A percentile compares a stretch with the other conserved stretches of the same genome.
These are phyloP conservation scores for Rhexocercosporidium sp. DNA, from an alignment of 2,329 filamentous ascomycete species.

Conservation along the genomic window DNA sequence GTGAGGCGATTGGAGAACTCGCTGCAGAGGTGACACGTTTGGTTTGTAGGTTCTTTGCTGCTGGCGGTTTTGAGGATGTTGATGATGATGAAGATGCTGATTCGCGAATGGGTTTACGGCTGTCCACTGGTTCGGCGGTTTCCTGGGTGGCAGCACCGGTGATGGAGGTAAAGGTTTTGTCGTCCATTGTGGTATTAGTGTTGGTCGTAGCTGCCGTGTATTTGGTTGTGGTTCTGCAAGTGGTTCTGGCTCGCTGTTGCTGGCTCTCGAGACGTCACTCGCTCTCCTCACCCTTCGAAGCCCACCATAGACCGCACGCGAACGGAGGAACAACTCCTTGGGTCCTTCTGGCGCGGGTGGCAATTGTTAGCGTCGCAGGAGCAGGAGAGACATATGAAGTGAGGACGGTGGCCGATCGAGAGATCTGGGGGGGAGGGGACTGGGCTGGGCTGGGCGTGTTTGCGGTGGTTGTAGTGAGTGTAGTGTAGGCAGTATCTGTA, in stretches of 20 bases:
- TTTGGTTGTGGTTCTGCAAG: neutral
- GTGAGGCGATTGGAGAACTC: constrained; percentile 52
- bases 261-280: constrained; percentile 12
- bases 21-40: constrained; percentile 44
- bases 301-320: too few species aligned
- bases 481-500: too few species aligned
- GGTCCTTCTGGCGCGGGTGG: neutral
- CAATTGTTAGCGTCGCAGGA: neutral
- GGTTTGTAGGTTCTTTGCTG: constrained; percentile 36
- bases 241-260: constrained; percentile 2
- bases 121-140: constrained; percentile 22
- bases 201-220: neutral
- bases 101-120: constrained; percentile 29
- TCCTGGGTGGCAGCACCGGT: constrained; percentile 16
- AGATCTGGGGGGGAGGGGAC: neutral
- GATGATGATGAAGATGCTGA: constrained; percentile 34
- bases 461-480: neutral
- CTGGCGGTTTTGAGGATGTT: constrained; percentile 29
- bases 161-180: constrained; percentile 19
- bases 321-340: neutral
- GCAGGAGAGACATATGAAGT: constrained; percentile 5
- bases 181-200: constrained; percentile 32
- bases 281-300: neutral
- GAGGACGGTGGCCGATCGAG: neutral
- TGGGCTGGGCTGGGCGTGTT: neutral